Evolutionary conservation across 2,329 filamentous ascomycete species (phyloP).

Genomic region (Graphiopsis chlorocephala): DNA sequence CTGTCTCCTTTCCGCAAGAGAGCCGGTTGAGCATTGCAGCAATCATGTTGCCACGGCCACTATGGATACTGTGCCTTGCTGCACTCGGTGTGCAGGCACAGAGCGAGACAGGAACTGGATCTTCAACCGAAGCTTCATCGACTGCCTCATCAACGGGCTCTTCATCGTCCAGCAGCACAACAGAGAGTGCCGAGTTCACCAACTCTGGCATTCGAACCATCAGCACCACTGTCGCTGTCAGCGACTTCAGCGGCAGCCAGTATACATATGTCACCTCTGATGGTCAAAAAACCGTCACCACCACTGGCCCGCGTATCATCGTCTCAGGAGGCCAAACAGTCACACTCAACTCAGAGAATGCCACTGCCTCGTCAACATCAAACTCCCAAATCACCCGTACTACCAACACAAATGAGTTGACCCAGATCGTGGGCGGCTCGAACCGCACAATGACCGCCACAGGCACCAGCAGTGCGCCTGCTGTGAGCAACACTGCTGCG

Average conservation of each 20-base stretch:
- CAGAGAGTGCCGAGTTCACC: constrained; percentile 22
- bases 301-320: constrained; percentile 25
- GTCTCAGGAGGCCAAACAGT: constrained; percentile 7
- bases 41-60: constrained; percentile 29
- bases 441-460: constrained; percentile 27
- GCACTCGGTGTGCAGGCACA: constrained; percentile 33
- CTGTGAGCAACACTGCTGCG: constrained; percentile 67
- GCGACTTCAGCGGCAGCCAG: constrained; percentile 26
- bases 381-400: constrained; percentile 23
- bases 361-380: constrained; percentile 20
- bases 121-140: constrained; percentile 24
- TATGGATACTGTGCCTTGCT: constrained; percentile 36
- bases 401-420: constrained; percentile 13
- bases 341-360: constrained; percentile 27
- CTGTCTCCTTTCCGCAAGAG: background rate
- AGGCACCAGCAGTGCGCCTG: constrained; percentile 27
- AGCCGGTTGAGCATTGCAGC: background rate
- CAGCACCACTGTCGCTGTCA: constrained; percentile 20
- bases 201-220: constrained; percentile 25
- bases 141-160: constrained; percentile 27
- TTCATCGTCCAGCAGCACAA: background rate
- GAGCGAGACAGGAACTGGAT: constrained; percentile 21
- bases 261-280: constrained; percentile 30
- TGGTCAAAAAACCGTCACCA: constrained; percentile 24
- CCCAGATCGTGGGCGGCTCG: constrained; percentile 1